A percentile compares a stretch with the other conserved stretches of the same genome.
phyloP scores from a whole-genome alignment of 225 moss, liverwort and hornwort genomes.

The Physcomitrellopsis africana region DNA sequence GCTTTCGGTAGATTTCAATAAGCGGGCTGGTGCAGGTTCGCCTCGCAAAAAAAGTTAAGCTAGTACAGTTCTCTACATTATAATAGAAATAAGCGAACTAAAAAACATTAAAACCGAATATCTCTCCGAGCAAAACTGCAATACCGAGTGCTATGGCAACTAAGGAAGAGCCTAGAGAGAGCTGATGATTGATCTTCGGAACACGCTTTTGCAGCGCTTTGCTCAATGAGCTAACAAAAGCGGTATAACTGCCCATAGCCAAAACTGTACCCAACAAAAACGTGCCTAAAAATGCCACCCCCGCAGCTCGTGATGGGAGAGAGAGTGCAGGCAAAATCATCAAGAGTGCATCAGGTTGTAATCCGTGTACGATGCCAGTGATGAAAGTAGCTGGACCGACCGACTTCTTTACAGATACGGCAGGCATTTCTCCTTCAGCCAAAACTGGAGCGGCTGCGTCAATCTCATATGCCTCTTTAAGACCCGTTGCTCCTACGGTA shows the following conservation, averaged over 20 bases:
- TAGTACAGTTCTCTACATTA: neutral
- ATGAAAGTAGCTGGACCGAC: constrained; percentile 78
- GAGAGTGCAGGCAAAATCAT: constrained; percentile 86
- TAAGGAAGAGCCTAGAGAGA: constrained; percentile 74
- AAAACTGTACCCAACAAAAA: constrained; percentile 83
- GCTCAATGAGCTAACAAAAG: constrained; percentile 81
- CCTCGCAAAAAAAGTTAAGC: constrained; percentile 5
- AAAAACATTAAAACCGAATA: constrained; percentile 76
- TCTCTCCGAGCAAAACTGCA: constrained; percentile 66
- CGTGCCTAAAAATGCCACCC: constrained; percentile 86
- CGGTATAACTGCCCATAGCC: constrained; percentile 94
- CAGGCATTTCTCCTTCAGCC: constrained; percentile 43
- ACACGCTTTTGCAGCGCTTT: constrained; percentile 82
- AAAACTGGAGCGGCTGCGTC: constrained; percentile 51
- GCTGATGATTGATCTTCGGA: constrained; percentile 76
- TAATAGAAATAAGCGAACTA: constrained; percentile 19
- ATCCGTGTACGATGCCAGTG: constrained; percentile 90
- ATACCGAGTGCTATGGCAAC: constrained; percentile 79
- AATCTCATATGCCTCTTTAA: constrained; percentile 79
- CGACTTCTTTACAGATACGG: constrained; percentile 49
- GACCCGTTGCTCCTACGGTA: constrained; percentile 79
- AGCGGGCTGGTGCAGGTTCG: constrained; percentile 24
- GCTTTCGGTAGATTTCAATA: neutral
- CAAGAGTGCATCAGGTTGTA: constrained; percentile 89
- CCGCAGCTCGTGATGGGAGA: constrained; percentile 81